phyloP scores from a whole-genome alignment of 257 asterid genomes.

The Nyctanthes arbortristis region DNA sequence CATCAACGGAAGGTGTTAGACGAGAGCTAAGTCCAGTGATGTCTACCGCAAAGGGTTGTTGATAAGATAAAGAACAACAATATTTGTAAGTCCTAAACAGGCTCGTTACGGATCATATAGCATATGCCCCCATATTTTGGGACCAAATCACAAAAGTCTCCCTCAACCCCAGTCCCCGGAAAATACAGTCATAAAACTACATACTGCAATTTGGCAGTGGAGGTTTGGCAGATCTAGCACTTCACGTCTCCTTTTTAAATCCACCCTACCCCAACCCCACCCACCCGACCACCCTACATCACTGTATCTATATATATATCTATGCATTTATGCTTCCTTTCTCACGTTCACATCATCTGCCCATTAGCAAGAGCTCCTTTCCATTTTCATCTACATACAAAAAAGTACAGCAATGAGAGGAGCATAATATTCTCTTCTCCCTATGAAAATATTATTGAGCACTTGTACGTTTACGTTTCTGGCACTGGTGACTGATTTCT shows the following conservation, averaged over 20 bases:
- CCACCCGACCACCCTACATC: not conserved
- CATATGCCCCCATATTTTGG: no score
- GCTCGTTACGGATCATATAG: no score
- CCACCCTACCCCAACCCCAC: not conserved
- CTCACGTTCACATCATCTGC: constrained; percentile 8
- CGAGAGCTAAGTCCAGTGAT: no score
- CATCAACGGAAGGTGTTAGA: no score
- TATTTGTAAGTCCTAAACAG: no score
- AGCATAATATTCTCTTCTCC: no score
- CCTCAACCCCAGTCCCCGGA: constrained; percentile 17
- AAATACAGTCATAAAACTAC: constrained; percentile 16
- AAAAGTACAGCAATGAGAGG: not conserved
- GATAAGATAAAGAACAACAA: no score
- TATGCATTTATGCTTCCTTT: constrained; percentile 7
- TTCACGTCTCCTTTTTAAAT: constrained; percentile 33
- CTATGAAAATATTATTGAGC: no score
- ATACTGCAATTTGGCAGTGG: constrained; percentile 22
- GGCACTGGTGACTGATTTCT: constrained; percentile 14
- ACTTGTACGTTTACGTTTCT: constrained; percentile 2
- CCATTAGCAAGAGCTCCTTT: not conserved
- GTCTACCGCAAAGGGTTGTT: no score
- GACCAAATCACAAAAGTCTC: no score
- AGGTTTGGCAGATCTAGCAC: constrained; percentile 53
- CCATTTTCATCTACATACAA: not conserved
- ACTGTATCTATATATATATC: not conserved